A percentile compares a stretch with the other conserved stretches of the same genome.
These are phyloP conservation scores for Melastoma malabathricum DNA, from an alignment of 345 rosid species.

Conservation along the genomic window DNA sequence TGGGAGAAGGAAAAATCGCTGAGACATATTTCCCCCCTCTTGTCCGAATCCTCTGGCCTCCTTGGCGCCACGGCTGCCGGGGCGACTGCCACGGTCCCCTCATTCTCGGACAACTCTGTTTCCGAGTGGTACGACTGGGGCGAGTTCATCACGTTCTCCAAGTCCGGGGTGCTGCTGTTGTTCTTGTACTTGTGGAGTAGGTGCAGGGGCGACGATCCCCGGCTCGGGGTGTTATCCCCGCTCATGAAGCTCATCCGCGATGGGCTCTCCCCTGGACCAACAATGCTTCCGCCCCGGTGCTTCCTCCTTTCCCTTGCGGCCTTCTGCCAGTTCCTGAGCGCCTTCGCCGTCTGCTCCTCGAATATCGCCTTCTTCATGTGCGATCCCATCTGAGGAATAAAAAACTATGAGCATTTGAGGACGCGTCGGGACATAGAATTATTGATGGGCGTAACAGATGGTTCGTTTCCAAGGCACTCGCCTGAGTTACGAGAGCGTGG, in stretches of 20 bases:
- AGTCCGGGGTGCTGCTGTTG: slow-evolving; percentile 14
- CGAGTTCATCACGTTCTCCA: slow-evolving; percentile 15
- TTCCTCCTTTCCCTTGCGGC: slow-evolving; percentile 29
- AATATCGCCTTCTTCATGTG: slow-evolving; percentile 40
- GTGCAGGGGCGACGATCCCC: slow-evolving; percentile 20
- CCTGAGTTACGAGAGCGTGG: slow-evolving; percentile 28
- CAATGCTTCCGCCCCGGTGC: slow-evolving; percentile 1
- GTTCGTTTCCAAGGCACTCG: slow-evolving; percentile 2
- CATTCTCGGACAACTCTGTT: slow-evolving; percentile 20
- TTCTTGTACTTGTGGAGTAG: slow-evolving; percentile 19
- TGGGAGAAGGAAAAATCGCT: slow-evolving; percentile 12
- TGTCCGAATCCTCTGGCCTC: not conserved
- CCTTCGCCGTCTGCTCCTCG: slow-evolving; percentile 31
- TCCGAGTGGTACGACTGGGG: slow-evolving; percentile 17
- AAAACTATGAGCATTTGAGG: not conserved
- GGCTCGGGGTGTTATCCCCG: slow-evolving; percentile 20
- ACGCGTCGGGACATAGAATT: too few species aligned
- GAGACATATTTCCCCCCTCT: not conserved
- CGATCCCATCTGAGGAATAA: slow-evolving; percentile 34
- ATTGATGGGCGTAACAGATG: too few species aligned
- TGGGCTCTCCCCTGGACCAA: not conserved
- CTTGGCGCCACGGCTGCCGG: too few species aligned
- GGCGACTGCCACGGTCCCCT: not conserved
- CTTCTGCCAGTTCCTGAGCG: slow-evolving; percentile 28
- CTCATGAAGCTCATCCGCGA: slow-evolving; percentile 13